A percentile compares a stretch with the other conserved stretches of the same genome.
Evolutionary conservation across 169 alveolate genomes (phyloP).

Genomic region (Cryptosporidium sp.): DNA sequence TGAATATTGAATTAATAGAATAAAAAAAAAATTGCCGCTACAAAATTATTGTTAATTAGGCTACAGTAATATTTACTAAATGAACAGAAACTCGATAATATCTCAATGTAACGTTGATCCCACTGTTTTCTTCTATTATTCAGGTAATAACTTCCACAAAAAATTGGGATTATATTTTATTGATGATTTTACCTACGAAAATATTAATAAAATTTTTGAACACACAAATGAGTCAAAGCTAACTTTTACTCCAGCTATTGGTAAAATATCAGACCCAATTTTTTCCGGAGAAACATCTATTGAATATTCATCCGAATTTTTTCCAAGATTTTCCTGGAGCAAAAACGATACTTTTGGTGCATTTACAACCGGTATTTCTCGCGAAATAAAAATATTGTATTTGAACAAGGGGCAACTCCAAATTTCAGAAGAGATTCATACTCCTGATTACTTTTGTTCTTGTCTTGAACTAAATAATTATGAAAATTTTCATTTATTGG

Average conservation of each 20-base stretch:
- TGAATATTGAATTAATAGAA: constrained; percentile 35
- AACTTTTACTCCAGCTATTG: constrained; percentile 2
- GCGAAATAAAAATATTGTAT: neutral
- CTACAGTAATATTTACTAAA: neutral
- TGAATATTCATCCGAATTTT: neutral
- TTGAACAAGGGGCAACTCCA: neutral
- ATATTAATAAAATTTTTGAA: neutral
- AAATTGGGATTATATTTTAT: constrained; percentile 27
- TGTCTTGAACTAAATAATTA: constrained; percentile 17
- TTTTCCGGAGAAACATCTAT: constrained; percentile 4
- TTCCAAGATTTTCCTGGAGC: constrained; percentile 48
- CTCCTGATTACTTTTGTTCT: neutral
- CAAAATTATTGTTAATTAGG: neutral
- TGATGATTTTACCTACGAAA: neutral
- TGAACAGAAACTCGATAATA: constrained; percentile 30
- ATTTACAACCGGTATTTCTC: constrained; percentile 41
- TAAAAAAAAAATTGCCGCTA: constrained; percentile 12
- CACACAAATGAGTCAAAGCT: constrained; percentile 8
- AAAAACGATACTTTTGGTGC: neutral
- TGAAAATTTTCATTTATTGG: constrained; percentile 21
- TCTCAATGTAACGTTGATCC: constrained; percentile 43
- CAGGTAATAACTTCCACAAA: neutral
- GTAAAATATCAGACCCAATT: constrained; percentile 21
- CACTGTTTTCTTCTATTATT: constrained; percentile 45
- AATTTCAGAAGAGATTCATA: constrained; percentile 13